A percentile compares a stretch with the other conserved stretches of the same genome.
These are phyloP conservation scores for Petrea volubilis DNA, from an alignment of 257 asterid genomes.

Conservation along the genomic window DNA sequence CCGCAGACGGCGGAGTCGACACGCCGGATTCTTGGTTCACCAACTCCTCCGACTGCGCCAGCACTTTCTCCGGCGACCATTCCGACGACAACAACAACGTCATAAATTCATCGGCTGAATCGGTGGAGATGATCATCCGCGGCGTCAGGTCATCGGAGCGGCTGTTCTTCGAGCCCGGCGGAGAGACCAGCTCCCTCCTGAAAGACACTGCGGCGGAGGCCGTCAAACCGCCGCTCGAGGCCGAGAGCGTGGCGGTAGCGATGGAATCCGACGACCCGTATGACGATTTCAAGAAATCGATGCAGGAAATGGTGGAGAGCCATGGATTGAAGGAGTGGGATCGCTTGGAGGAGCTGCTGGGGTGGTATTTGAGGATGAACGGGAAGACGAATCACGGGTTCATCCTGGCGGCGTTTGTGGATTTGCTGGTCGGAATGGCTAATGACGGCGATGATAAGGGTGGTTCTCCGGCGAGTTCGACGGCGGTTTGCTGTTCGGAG, in stretches of 20 bases:
- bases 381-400: conserved; percentile 62
- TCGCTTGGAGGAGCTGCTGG: conserved; percentile 67
- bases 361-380: conserved; percentile 84
- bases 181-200: conserved; percentile 50
- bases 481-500: conserved; percentile 25
- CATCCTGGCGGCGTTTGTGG: conserved; percentile 78
- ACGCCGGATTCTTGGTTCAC: conserved; percentile 74
- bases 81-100: conserved; percentile 27
- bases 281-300: conserved; percentile 80
- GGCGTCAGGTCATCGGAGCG: conserved; percentile 62
- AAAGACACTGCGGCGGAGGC: conserved; percentile 12
- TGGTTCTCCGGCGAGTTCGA: neutral
- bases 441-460: neutral
- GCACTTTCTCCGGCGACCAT: conserved; percentile 32
- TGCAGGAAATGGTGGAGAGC: conserved; percentile 87
- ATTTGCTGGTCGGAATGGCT: conserved; percentile 52
- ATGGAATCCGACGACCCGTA: conserved; percentile 84
- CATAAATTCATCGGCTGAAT: neutral
- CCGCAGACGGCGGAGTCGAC: conserved; percentile 11
- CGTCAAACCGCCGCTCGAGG: conserved; percentile 33
- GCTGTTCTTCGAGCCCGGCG: conserved; percentile 73
- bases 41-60: conserved; percentile 52
- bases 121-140: conserved; percentile 53
- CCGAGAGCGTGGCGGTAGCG: conserved; percentile 63
- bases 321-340: conserved; percentile 83